Percentiles rank a stretch among this genome's conserved stretches.
Conservation (phyloP, 345 rosid species). For the Brassica nigra region DNA sequence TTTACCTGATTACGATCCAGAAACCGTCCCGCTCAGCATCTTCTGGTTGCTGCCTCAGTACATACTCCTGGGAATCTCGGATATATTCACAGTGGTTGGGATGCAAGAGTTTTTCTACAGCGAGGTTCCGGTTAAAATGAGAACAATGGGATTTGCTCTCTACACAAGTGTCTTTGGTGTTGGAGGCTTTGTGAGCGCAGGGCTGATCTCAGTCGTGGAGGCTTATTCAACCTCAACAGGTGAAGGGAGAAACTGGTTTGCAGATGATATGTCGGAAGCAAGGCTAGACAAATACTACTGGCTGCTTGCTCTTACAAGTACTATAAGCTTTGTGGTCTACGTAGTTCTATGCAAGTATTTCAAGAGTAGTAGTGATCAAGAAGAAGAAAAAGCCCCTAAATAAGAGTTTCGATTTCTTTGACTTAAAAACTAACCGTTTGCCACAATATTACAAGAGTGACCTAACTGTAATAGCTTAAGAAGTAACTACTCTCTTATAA, state of each 20-base stretch:
- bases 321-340: constrained; percentile 62
- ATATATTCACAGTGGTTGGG: constrained; percentile 92
- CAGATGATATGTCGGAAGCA: constrained; percentile 82
- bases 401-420: constrained; percentile 13
- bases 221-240: constrained; percentile 46
- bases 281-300: constrained; percentile 78
- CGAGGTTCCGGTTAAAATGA: constrained; percentile 84
- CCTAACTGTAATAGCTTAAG: constrained; percentile 20
- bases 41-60: constrained; percentile 90
- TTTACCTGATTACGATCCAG: constrained; percentile 44
- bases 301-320: constrained; percentile 64
- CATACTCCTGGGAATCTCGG: constrained; percentile 78
- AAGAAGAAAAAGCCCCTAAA: constrained; percentile 16
- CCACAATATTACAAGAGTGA: constrained; percentile 14
- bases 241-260: constrained; percentile 65
- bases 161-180: constrained; percentile 93
- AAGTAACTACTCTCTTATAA: constrained; percentile 23
- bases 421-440: background rate
- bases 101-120: constrained; percentile 97
- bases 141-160: constrained; percentile 90
- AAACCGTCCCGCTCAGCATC: constrained; percentile 55
- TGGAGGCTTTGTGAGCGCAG: constrained; percentile 84
- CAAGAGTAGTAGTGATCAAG: constrained; percentile 48
- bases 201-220: constrained; percentile 62
- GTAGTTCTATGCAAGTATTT: constrained; percentile 57